Evolutionary conservation across 169 alveolate genomes (phyloP), one percentile per base, ranked within the genome.

Genomic region (Babesia gibsoni): DNA sequence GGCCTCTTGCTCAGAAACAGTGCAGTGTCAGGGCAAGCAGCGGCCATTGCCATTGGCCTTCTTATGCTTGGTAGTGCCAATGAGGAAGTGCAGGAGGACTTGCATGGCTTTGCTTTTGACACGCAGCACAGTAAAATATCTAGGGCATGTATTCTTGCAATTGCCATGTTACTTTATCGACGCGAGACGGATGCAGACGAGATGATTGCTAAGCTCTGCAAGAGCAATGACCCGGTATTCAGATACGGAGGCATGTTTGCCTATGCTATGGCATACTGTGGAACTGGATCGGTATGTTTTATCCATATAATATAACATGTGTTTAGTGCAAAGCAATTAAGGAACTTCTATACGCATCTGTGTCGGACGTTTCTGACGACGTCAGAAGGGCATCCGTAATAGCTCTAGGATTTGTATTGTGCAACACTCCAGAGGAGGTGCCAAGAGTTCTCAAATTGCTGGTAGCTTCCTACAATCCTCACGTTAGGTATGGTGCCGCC

Each of bases 301-400:
- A 7, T 2, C 25, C 14, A 23, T 12, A 1, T 5, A 2, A n/a
- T 2, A 7, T 29, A 43, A 43, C 6, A 25, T 16, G 1, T 4
- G 16, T 57, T 16, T 43, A 70, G 82, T 43, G 79, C 74, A 85
- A 49, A 35, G 94, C 98, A 27, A 84, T 98, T 73, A 95, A 95
- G 67, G 95, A 94, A 77, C 92, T 98, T 46, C 82, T 98, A 27
- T 97, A 95, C 75, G 84, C 94, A 54, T 94, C 99, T 30, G 99
- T 97, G 5, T 92, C 98, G 18, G 99, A 98, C 81, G 99, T 97
- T 45, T 92, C 96, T 56, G 99, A 97, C 87, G 99, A 98, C 87
- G 99, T 96, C n/a, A 91, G 99, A 64, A 89, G 99, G 74, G 99
- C 99, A 4, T 99, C 99, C 25, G 98, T 96, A 23, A 95, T 96